Conservation (phyloP, 2,329 filamentous ascomycete genomes). For the Diplodia intermedia region DNA sequence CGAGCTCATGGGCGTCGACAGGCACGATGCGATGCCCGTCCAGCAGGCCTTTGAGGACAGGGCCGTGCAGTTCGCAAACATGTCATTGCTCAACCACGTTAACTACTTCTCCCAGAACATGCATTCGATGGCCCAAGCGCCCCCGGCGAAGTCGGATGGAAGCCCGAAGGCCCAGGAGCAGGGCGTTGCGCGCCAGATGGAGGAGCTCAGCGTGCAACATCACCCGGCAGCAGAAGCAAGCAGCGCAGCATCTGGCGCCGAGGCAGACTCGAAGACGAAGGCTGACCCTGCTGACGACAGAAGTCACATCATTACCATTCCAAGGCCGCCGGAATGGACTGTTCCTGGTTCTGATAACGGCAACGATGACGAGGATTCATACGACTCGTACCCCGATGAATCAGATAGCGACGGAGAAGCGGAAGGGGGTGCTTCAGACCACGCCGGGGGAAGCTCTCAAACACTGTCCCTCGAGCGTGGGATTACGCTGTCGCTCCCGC, state of each 20-base stretch:
- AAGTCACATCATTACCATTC: slow-evolving; percentile 73
- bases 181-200: not conserved
- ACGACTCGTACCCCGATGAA: slow-evolving; percentile 51
- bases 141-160: slow-evolving; percentile 3
- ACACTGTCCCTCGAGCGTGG: slow-evolving; percentile 65
- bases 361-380: slow-evolving; percentile 46
- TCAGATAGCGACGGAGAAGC: slow-evolving; percentile 57
- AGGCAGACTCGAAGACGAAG: not conserved
- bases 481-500: slow-evolving; percentile 80
- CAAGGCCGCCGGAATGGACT: slow-evolving; percentile 78
- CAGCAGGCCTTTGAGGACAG: slow-evolving; percentile 70
- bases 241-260: not conserved
- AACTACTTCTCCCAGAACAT: slow-evolving; percentile 78
- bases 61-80: slow-evolving; percentile 62
- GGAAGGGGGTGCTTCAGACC: slow-evolving; percentile 44
- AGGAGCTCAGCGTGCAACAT: slow-evolving; percentile 1
- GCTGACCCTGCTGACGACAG: slow-evolving; percentile 51
- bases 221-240: slow-evolving; percentile 2
- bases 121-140: slow-evolving; percentile 64
- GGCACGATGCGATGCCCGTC: slow-evolving; percentile 65
- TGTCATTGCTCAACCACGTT: slow-evolving; percentile 74
- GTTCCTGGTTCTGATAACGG: slow-evolving; percentile 39
- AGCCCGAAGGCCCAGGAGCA: not conserved
- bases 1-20: slow-evolving; percentile 68
- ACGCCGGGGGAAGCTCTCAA: slow-evolving; percentile 36